Conservation (phyloP, 176 grass and related monocot species). For the Coix lacrymajobi region DNA sequence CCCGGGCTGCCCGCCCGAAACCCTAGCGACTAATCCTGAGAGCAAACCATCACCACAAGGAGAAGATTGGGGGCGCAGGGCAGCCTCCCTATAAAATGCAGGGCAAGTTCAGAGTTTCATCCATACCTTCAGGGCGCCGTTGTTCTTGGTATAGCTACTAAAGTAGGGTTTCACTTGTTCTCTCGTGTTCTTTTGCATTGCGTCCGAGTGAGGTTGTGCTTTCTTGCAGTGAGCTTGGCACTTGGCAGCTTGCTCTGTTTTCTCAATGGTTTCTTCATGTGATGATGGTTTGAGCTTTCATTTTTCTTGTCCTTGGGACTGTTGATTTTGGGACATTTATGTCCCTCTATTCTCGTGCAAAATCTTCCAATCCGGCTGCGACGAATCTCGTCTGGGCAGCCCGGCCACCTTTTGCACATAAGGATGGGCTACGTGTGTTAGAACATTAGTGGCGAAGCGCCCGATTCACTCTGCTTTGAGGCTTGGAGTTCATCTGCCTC, state of each 20-base stretch:
- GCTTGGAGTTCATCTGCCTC: constrained; percentile 32
- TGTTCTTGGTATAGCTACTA: background rate
- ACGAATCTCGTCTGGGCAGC: constrained; percentile 49
- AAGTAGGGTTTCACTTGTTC: background rate
- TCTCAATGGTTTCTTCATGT: background rate
- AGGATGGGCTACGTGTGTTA: constrained; percentile 18
- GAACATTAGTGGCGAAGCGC: constrained; percentile 17
- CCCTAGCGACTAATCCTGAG: constrained; percentile 16
- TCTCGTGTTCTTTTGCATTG: background rate
- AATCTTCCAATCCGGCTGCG: constrained; percentile 95
- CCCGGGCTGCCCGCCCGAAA: constrained; percentile 26
- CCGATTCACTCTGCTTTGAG: constrained; percentile 20
- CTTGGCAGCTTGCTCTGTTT: background rate
- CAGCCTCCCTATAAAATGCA: constrained; percentile 35
- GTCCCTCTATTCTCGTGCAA: constrained; percentile 44
- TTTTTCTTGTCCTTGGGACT: background rate
- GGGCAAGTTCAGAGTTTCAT: background rate
- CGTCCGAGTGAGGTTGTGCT: background rate
- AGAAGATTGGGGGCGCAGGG: background rate
- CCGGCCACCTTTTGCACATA: constrained; percentile 96
- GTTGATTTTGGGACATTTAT: background rate
- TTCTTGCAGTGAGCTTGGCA: background rate
- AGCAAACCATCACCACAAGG: constrained; percentile 7
- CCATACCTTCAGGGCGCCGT: background rate
- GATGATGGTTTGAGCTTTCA: background rate